Conservation (phyloP, 1,284 basidiomycete genomes). For the Ganoderma lingzhi region DNA sequence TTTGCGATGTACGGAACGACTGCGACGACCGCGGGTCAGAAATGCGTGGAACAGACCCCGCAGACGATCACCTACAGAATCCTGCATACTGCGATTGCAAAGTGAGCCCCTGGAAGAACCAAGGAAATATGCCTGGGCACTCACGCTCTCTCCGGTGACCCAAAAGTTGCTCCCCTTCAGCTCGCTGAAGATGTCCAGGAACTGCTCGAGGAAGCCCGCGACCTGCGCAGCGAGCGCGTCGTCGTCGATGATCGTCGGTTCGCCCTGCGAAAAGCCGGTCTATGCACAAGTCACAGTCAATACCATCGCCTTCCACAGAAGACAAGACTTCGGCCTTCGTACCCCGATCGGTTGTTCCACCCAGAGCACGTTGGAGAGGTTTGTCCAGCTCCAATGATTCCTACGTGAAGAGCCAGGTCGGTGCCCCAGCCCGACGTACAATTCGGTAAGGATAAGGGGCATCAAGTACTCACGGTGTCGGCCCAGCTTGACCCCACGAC, state of each 20-base stretch:
- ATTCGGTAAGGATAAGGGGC: too few species aligned
- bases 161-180: conserved; percentile 49
- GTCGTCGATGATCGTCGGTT: conserved; percentile 45
- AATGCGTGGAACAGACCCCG: background rate
- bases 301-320: too few species aligned
- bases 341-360: conserved; percentile 61
- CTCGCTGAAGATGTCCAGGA: conserved; percentile 48
- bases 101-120: conserved; percentile 9
- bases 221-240: conserved; percentile 49
- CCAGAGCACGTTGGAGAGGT: conserved; percentile 54
- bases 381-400: conserved; percentile 51
- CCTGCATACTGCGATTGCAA: conserved; percentile 43
- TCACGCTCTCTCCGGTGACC: conserved; percentile 46
- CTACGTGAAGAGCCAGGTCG: conserved; percentile 18
- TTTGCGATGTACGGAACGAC: conserved; percentile 52
- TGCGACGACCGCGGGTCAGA: conserved; percentile 11
- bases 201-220: conserved; percentile 48
- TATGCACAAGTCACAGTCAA: conserved; percentile 7
- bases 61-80: conserved; percentile 40
- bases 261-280: conserved; percentile 48
- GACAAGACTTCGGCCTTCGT: conserved; percentile 29
- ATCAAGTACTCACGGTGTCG: conserved; percentile 48
- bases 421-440: too few species aligned
- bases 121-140: conserved; percentile 41
- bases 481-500: conserved; percentile 63